Conservation (phyloP, 352 stramenopile genomes). For the Phytophthora sp. region DNA sequence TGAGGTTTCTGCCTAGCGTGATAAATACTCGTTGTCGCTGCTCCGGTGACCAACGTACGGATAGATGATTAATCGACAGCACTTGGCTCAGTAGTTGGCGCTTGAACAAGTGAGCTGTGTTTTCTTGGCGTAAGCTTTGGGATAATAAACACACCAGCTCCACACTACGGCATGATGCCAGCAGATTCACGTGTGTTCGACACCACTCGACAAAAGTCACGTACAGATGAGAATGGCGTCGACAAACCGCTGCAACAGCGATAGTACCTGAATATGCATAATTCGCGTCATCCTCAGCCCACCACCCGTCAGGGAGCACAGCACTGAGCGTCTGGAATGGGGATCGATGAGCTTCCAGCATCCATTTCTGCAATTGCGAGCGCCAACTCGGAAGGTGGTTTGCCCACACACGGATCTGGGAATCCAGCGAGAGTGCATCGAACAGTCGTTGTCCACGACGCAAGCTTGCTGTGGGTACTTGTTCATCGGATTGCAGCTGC, state of each 20-base stretch:
- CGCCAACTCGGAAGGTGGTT: conserved; percentile 51
- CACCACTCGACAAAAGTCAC: conserved; percentile 46
- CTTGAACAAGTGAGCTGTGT: conserved; percentile 24
- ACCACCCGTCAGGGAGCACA: conserved; percentile 15
- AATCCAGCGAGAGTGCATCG: conserved; percentile 29
- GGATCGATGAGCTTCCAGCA: conserved; percentile 37
- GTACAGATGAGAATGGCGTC: conserved; percentile 48
- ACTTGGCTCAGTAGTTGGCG: conserved; percentile 31
- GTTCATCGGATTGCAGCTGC: not conserved
- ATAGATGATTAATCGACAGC: not conserved
- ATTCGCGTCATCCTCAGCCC: not conserved
- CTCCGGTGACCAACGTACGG: conserved; percentile 5
- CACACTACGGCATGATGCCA: conserved; percentile 42
- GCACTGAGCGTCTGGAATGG: conserved; percentile 37
- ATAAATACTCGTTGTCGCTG: conserved; percentile 18
- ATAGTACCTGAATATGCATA: not conserved
- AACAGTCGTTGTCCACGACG: conserved; percentile 21
- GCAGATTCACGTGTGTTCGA: conserved; percentile 26
- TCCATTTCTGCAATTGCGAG: conserved; percentile 44
- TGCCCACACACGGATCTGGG: conserved; percentile 40
- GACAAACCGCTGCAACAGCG: conserved; percentile 11
- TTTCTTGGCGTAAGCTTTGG: conserved; percentile 12
- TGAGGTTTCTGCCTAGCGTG: conserved; percentile 13
- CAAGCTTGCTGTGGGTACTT: not conserved
- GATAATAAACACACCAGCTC: conserved; percentile 44